Evolutionary conservation across 2,329 filamentous ascomycete species (phyloP).

Genomic region (Beauveria sp.): DNA sequence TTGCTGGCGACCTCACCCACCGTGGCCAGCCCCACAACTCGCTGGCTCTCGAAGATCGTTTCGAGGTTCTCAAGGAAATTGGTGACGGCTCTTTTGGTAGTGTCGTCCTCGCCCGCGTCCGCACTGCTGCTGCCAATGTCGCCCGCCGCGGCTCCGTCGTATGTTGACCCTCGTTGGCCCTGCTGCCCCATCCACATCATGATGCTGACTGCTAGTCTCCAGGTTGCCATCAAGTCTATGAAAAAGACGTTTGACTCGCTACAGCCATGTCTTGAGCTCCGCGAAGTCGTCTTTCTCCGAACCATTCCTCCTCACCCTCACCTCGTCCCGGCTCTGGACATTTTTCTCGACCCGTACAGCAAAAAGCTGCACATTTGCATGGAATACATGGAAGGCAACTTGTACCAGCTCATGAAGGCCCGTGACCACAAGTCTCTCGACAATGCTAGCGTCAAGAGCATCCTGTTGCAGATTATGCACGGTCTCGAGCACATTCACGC

Average conservation of each 20-base stretch:
- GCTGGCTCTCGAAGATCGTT: conserved; percentile 79
- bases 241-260: conserved; percentile 98
- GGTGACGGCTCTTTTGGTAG: conserved; percentile 98
- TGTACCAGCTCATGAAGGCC: conserved; percentile 98
- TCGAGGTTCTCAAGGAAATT: conserved; percentile 95
- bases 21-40: conserved; percentile 54
- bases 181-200: neutral
- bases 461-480: conserved; percentile 92
- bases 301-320: conserved; percentile 83
- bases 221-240: conserved; percentile 99
- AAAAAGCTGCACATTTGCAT: conserved; percentile 97
- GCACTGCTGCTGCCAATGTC: conserved; percentile 80
- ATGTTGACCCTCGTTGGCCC: conserved; percentile 32
- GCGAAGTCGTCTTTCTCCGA: conserved; percentile 93
- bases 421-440: conserved; percentile 92
- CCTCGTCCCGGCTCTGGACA: conserved; percentile 93
- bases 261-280: conserved; percentile 79
- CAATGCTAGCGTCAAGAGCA: conserved; percentile 88
- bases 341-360: conserved; percentile 92
- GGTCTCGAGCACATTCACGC: conserved; percentile 96
- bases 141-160: conserved; percentile 89
- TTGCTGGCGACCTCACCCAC: conserved; percentile 64
- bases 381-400: conserved; percentile 99
- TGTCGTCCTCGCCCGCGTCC: conserved; percentile 83
- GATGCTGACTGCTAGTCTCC: conserved; percentile 13